phyloP scores from a whole-genome alignment of 148 eudicot species.

The Vaccinium myrtillus region DNA sequence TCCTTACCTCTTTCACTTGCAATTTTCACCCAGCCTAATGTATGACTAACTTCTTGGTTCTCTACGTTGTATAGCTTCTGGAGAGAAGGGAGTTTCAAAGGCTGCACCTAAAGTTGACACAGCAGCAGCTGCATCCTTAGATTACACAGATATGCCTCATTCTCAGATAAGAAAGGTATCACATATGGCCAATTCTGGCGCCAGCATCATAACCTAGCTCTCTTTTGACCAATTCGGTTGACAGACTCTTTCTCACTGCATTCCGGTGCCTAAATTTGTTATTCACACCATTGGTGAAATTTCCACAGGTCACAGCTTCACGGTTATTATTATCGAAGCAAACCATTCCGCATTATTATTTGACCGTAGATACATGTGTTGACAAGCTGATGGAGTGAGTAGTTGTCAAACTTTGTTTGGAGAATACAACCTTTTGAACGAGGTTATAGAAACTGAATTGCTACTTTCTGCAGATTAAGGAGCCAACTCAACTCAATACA shows the following conservation, averaged over 20 bases:
- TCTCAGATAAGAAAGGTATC: conserved; percentile 89
- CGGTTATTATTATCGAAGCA: conserved; percentile 77
- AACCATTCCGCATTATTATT: conserved; percentile 86
- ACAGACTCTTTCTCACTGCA: background rate
- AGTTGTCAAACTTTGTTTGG: conserved; percentile 8
- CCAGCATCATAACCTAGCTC: background rate
- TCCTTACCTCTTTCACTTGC: background rate
- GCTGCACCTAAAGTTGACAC: conserved; percentile 44
- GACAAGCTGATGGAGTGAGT: conserved; percentile 92
- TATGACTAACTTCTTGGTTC: background rate
- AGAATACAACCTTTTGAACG: background rate
- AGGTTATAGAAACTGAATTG: conserved; percentile 16
- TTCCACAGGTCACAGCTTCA: conserved; percentile 74
- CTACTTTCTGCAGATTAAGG: conserved; percentile 53
- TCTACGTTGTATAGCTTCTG: conserved; percentile 55
- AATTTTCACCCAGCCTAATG: background rate
- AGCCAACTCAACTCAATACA: conserved; percentile 66
- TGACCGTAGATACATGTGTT: conserved; percentile 82
- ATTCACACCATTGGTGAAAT: conserved; percentile 14
- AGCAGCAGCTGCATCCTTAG: conserved; percentile 40
- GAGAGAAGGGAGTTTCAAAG: conserved; percentile 55
- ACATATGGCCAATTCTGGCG: background rate
- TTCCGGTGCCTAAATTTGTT: background rate
- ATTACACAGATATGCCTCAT: conserved; percentile 75
- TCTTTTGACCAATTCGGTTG: background rate